Evolutionary conservation across 768 basidiomycete genomes (phyloP).

Genomic region (Kwoniella dejecticola): DNA sequence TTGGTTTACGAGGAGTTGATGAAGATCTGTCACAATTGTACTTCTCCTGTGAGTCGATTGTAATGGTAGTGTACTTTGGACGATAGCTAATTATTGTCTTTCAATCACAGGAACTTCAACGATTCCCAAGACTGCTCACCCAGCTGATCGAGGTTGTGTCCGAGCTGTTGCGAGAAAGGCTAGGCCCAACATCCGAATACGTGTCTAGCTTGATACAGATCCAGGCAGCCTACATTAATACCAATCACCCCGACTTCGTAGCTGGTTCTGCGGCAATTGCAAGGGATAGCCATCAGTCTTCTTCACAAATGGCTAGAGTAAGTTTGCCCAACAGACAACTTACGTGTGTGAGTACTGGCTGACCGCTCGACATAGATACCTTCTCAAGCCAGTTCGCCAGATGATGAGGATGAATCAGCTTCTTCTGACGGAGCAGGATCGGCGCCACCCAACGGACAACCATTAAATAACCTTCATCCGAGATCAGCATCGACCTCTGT

Average conservation of each 20-base stretch:
- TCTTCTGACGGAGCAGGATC: conserved; percentile 57
- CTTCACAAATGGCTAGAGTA: conserved; percentile 26
- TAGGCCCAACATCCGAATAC: conserved; percentile 96
- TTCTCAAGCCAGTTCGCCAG: conserved; percentile 57
- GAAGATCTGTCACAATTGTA: conserved; percentile 99
- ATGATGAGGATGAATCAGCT: conserved; percentile 67
- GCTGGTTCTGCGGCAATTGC: conserved; percentile 66
- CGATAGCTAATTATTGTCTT: not conserved
- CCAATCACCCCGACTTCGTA: conserved; percentile 94
- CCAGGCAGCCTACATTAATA: conserved; percentile 98
- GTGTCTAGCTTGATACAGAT: conserved; percentile 93
- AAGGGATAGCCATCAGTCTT: conserved; percentile 37
- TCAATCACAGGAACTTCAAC: conserved; percentile 75
- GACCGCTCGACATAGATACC: conserved; percentile 23
- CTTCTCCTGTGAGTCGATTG: conserved; percentile 69
- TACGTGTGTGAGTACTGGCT: not conserved
- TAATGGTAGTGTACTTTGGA: not conserved
- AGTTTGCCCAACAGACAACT: conserved; percentile 2
- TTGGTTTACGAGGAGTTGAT: conserved; percentile 98
- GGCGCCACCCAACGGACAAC: conserved; percentile 26
- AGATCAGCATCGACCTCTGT: conserved; percentile 65
- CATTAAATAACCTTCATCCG: conserved; percentile 34
- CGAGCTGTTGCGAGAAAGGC: conserved; percentile 87
- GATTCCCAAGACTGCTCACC: conserved; percentile 89
- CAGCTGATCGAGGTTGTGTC: conserved; percentile 97